Evolutionary conservation across 345 rosid genomes (phyloP).

Genomic region (Geranium brycei): DNA sequence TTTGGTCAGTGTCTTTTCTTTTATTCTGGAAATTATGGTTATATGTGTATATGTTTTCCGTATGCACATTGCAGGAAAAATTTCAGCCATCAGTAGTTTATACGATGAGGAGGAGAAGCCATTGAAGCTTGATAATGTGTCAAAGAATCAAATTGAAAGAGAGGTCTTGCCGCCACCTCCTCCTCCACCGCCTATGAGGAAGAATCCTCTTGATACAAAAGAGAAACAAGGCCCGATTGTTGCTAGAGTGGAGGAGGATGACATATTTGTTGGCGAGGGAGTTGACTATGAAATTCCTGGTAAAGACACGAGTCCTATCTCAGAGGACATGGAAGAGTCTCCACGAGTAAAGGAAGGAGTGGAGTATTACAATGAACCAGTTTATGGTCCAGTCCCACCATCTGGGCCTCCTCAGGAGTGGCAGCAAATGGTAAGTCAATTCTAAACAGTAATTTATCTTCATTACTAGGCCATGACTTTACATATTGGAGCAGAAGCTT

Average conservation of each 20-base stretch:
- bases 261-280: conserved; percentile 87
- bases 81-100: conserved; percentile 31
- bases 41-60: conserved; percentile 1
- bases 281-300: conserved; percentile 64
- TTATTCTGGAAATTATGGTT: not conserved
- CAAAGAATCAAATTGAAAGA: conserved; percentile 28
- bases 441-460: not conserved
- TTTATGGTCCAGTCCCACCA: conserved; percentile 75
- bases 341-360: conserved; percentile 75
- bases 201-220: conserved; percentile 29
- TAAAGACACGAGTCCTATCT: conserved; percentile 78
- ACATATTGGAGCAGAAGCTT: not conserved
- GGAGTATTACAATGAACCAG: conserved; percentile 58
- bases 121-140: conserved; percentile 31
- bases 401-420: conserved; percentile 56
- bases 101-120: conserved; percentile 47
- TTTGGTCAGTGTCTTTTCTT: not conserved
- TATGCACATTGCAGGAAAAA: conserved; percentile 33
- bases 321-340: conserved; percentile 98
- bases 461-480: not conserved
- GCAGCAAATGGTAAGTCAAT: conserved; percentile 57
- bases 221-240: conserved; percentile 47
- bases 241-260: conserved; percentile 64
- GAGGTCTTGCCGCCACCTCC: conserved; percentile 64
- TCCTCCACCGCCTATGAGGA: conserved; percentile 32